These are phyloP conservation scores for Westerdykella ornata DNA, from an alignment of 2,329 filamentous ascomycete genomes.

Conservation along the genomic window DNA sequence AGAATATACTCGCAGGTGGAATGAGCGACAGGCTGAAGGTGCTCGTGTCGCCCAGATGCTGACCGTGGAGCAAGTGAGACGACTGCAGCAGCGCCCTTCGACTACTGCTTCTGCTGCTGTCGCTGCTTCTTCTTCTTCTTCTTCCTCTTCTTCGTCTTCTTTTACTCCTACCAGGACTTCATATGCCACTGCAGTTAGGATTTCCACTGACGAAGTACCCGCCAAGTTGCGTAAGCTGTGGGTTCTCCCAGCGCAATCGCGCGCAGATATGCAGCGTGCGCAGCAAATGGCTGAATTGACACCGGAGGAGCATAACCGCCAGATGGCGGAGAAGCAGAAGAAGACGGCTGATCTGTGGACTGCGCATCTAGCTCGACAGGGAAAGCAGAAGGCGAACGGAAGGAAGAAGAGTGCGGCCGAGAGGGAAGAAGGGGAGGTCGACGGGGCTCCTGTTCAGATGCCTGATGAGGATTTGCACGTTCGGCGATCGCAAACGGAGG, in stretches of 20 bases:
- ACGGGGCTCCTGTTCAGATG: neutral
- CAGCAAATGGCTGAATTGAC: neutral
- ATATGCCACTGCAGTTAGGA: too few species aligned
- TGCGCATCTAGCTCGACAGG: constrained; percentile 13
- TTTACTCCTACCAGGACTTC: too few species aligned
- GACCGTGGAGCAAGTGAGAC: too few species aligned
- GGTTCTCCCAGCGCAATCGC: neutral
- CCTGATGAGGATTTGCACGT: neutral
- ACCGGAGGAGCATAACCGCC: neutral
- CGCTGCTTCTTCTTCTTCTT: too few species aligned
- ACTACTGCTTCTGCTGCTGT: too few species aligned
- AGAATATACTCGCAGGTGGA: too few species aligned
- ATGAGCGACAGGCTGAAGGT: too few species aligned
- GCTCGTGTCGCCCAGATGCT: too few species aligned
- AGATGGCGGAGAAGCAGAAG: constrained; percentile 4
- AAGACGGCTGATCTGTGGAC: too few species aligned
- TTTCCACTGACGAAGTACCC: neutral
- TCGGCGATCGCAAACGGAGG: neutral
- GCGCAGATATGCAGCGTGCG: neutral
- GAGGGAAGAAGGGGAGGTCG: neutral
- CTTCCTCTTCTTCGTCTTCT: too few species aligned
- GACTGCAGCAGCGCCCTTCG: too few species aligned
- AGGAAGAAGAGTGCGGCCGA: neutral
- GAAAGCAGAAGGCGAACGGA: neutral
- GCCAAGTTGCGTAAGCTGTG: neutral